Percentiles rank a stretch among this genome's conserved stretches.
These are phyloP conservation scores for Syzygium aromaticum DNA, from an alignment of 345 rosid species.

Conservation along the genomic window DNA sequence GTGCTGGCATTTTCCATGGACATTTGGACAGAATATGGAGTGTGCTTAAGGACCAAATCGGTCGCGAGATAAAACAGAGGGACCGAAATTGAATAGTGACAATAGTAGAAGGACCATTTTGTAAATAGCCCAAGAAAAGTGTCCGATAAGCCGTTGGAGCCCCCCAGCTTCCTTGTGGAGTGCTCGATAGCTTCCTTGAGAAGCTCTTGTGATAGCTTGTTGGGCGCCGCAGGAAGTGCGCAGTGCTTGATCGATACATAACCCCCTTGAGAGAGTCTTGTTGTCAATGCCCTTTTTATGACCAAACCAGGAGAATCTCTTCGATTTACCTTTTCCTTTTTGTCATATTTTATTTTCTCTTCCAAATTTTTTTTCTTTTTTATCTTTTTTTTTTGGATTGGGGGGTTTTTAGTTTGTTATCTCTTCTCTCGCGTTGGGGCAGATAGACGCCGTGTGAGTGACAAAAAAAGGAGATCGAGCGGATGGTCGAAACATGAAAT, in stretches of 20 bases:
- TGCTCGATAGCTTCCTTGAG: neutral
- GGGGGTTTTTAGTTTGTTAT: rapidly evolving
- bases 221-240: neutral
- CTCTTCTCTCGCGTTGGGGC: neutral
- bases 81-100: neutral
- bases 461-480: too few species aligned
- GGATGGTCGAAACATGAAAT: too few species aligned
- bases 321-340: neutral
- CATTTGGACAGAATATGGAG: neutral
- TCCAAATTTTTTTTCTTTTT: neutral
- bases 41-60: neutral
- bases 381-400: neutral
- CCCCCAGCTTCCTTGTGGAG: neutral
- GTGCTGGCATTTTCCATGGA: neutral
- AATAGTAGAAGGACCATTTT: neutral
- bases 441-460: rapidly evolving
- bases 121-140: neutral
- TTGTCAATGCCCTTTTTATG: neutral
- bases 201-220: neutral
- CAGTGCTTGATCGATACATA: rapidly evolving
- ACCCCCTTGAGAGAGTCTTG: neutral
- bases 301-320: neutral
- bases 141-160: neutral
- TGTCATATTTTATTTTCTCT: neutral
- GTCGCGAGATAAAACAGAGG: neutral